Percentiles rank a stretch among this genome's conserved stretches.
These are phyloP conservation scores for Phytophthora vignae DNA, from an alignment of 352 stramenopile genomes.

Conservation along the genomic window DNA sequence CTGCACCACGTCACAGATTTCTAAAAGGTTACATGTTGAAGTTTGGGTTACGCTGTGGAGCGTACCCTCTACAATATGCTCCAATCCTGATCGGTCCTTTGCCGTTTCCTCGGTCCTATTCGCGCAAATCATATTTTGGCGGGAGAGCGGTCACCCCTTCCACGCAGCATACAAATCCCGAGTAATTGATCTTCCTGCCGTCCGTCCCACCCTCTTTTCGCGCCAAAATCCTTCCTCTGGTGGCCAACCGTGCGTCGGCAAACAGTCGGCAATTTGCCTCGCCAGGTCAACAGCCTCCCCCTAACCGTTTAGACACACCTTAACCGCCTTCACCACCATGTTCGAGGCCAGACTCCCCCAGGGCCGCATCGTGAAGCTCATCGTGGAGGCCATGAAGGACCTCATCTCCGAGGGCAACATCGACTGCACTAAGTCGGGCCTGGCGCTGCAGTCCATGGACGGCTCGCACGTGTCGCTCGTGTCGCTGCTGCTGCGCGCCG, in stretches of 20 bases:
- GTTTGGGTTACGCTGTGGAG: slow-evolving; percentile 18
- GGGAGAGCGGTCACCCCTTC: slow-evolving; percentile 30
- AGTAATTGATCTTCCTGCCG: slow-evolving; percentile 4
- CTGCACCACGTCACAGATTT: slow-evolving; percentile 26
- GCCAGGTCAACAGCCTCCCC: slow-evolving; percentile 4
- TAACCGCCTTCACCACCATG: slow-evolving; percentile 72
- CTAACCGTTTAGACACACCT: background rate
- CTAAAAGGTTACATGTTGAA: slow-evolving; percentile 31
- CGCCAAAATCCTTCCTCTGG: slow-evolving; percentile 30
- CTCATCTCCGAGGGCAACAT: slow-evolving; percentile 99
- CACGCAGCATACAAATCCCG: slow-evolving; percentile 19
- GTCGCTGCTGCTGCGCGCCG: slow-evolving; percentile 92
- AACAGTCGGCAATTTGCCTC: slow-evolving; percentile 55
- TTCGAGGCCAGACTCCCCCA: slow-evolving; percentile 98
- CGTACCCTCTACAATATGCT: slow-evolving; percentile 14
- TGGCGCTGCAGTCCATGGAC: slow-evolving; percentile 99
- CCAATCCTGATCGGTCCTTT: slow-evolving; percentile 5
- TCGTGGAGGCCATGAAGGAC: slow-evolving; percentile 99
- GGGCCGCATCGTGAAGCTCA: slow-evolving; percentile 98
- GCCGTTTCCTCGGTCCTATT: slow-evolving; percentile 19
- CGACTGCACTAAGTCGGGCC: slow-evolving; percentile 94
- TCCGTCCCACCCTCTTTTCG: slow-evolving; percentile 33
- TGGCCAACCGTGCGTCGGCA: slow-evolving; percentile 25
- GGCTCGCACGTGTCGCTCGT: slow-evolving; percentile 99
- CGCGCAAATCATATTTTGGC: slow-evolving; percentile 36